These are phyloP conservation scores for Sarcodon sp. DNA, from an alignment of 768 basidiomycete species.

Conservation along the genomic window DNA sequence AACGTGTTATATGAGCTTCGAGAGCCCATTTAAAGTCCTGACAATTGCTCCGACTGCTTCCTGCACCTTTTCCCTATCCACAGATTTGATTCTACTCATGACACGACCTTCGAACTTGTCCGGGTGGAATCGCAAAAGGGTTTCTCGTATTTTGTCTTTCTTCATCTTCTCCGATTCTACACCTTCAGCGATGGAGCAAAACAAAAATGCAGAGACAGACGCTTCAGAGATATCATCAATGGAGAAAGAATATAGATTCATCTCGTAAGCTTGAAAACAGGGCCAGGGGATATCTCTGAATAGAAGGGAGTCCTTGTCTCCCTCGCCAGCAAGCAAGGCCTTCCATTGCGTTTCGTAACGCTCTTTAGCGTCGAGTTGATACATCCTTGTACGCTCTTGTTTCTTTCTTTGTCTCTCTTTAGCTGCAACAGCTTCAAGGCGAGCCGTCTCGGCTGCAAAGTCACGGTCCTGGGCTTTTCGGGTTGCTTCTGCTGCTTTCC, in stretches of 20 bases:
- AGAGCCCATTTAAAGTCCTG: conserved; percentile 42
- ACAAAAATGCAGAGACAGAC: conserved; percentile 44
- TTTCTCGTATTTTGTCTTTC: conserved; percentile 54
- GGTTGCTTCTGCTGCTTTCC: conserved; percentile 39
- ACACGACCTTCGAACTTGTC: conserved; percentile 75
- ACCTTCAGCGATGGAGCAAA: conserved; percentile 15
- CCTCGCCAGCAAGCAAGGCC: conserved; percentile 21
- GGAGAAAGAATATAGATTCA: conserved; percentile 4
- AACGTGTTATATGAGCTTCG: conserved; percentile 16
- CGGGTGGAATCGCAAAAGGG: conserved; percentile 64
- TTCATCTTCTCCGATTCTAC: conserved; percentile 27
- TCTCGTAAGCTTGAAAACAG: conserved; percentile 12
- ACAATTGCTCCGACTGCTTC: conserved; percentile 56
- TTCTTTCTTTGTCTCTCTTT: conserved; percentile 38
- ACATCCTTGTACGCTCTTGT: conserved; percentile 30
- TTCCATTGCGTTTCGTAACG: conserved; percentile 51
- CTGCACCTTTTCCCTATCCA: conserved; percentile 35
- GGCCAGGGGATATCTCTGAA: conserved; percentile 72
- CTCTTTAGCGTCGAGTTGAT: conserved; percentile 31
- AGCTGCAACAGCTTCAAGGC: conserved; percentile 35
- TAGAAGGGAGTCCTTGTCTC: conserved; percentile 15
- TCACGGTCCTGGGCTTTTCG: conserved; percentile 42
- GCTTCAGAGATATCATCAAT: conserved; percentile 42
- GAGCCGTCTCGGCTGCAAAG: conserved; percentile 36
- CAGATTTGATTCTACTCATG: conserved; percentile 33